Evolutionary conservation across 805 yeast species (phyloP).

Genomic region (Candida boleticola): DNA sequence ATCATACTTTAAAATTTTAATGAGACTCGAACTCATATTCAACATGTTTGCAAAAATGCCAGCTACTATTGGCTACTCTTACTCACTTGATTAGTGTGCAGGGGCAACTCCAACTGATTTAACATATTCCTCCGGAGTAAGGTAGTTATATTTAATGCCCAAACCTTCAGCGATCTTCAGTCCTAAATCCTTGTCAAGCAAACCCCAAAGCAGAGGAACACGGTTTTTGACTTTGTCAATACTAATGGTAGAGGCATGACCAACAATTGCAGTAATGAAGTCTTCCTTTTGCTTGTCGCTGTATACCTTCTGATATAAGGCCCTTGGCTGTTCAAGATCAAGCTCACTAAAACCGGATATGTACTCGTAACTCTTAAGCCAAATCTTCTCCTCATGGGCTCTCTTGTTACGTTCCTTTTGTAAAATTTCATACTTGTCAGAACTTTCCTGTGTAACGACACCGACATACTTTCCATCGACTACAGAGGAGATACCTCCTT

Average conservation of each 20-base stretch:
- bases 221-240: constrained; percentile 29
- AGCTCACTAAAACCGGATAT: constrained; percentile 41
- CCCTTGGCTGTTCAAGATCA: constrained; percentile 49
- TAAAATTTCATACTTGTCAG: constrained; percentile 21
- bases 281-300: constrained; percentile 27
- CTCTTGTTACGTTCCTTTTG: constrained; percentile 27
- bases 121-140: constrained; percentile 32
- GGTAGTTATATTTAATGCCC: constrained; percentile 32
- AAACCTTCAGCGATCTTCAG: constrained; percentile 39
- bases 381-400: constrained; percentile 36
- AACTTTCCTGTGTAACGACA: constrained; percentile 25
- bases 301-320: constrained; percentile 39
- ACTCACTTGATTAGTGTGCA: background rate
- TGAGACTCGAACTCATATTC: no score
- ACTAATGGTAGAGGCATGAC: constrained; percentile 35
- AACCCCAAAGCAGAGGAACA: constrained; percentile 42
- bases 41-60: no score
- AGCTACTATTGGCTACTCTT: no score
- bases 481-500: constrained; percentile 19
- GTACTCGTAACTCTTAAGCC: constrained; percentile 34
- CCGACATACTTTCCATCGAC: constrained; percentile 28
- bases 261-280: constrained; percentile 36
- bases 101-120: constrained; percentile 4
- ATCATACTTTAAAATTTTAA: no score
- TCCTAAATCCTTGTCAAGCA: constrained; percentile 41